Conservation (phyloP, 2,329 filamentous ascomycete genomes). For the Sclerotinia spermophila region DNA sequence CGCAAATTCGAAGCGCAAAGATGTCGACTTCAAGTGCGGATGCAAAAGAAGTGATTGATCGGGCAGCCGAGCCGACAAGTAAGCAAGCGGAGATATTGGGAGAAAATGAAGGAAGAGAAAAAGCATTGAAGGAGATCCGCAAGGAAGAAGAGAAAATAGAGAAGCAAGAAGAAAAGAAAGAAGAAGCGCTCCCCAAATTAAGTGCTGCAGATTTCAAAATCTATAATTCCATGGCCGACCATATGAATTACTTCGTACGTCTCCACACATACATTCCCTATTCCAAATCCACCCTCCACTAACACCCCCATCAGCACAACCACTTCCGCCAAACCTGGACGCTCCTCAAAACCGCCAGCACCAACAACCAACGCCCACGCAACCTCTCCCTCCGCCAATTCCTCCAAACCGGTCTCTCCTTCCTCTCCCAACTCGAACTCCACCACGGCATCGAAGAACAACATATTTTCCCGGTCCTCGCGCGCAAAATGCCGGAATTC, state of each 20-base stretch:
- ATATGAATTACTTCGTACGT: conserved; percentile 59
- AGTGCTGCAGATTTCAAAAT: conserved; percentile 53
- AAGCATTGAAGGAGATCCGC: conserved; percentile 43
- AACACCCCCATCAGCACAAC: conserved; percentile 54
- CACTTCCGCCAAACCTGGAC: conserved; percentile 75
- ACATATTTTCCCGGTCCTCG: conserved; percentile 76
- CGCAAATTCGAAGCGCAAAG: neutral
- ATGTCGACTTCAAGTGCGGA: conserved; percentile 1
- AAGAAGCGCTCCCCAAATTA: conserved; percentile 47
- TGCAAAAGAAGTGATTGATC: conserved; percentile 41
- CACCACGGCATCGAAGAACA: conserved; percentile 84
- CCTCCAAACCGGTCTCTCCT: conserved; percentile 63
- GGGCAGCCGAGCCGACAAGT: conserved; percentile 58
- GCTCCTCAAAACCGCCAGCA: conserved; percentile 63
- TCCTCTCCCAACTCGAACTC: conserved; percentile 64
- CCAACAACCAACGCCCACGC: conserved; percentile 53
- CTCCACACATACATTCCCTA: neutral
- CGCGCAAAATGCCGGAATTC: conserved; percentile 76
- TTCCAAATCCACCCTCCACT: neutral
- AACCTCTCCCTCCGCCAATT: conserved; percentile 67
- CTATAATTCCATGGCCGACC: conserved; percentile 61
- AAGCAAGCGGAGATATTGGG: conserved; percentile 35
- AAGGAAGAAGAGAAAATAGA: conserved; percentile 20
- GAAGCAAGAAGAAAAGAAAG: conserved; percentile 24
- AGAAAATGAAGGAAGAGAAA: conserved; percentile 45